Percentiles rank a stretch among this genome's conserved stretches.
Conservation (phyloP, 1,284 basidiomycete species). For the Melampsora americana region DNA sequence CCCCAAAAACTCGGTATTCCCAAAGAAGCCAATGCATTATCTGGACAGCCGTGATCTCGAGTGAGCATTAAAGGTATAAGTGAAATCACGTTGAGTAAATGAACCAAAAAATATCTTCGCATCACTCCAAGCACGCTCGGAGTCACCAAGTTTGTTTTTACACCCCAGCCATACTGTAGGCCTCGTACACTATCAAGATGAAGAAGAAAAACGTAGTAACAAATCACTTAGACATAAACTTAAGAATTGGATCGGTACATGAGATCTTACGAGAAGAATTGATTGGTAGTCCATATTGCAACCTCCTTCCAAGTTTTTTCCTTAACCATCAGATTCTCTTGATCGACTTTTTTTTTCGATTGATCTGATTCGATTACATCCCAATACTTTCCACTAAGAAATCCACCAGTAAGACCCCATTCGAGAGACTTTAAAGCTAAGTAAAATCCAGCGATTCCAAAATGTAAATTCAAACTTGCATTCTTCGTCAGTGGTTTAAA, state of each 20-base stretch:
- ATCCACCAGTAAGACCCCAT: neutral
- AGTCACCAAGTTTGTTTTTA: constrained; percentile 6
- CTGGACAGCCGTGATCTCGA: constrained; percentile 14
- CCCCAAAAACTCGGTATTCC: constrained; percentile 2
- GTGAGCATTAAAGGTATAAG: neutral
- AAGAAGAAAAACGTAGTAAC: neutral
- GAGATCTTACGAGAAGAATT: neutral
- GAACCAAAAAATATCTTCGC: constrained; percentile 9
- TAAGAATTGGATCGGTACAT: neutral
- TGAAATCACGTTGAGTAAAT: constrained; percentile 19
- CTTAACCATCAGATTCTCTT: neutral
- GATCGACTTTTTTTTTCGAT: neutral
- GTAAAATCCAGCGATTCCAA: constrained; percentile 12
- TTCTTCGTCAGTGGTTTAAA: neutral
- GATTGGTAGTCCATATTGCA: constrained; percentile 1
- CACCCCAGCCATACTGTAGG: constrained; percentile 31
- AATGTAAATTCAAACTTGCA: constrained; percentile 10
- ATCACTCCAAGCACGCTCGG: constrained; percentile 1
- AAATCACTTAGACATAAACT: neutral
- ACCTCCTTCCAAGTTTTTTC: constrained; percentile 19
- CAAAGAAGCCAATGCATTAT: constrained; percentile 9
- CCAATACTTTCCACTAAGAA: constrained; percentile 13
- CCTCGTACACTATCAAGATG: constrained; percentile 15
- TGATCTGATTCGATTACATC: neutral
- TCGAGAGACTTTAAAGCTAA: constrained; percentile 11